Percentiles rank a stretch among this genome's conserved stretches.
phyloP scores from a whole-genome alignment of 345 rosid genomes.

The Dipteronia dyeriana region DNA sequence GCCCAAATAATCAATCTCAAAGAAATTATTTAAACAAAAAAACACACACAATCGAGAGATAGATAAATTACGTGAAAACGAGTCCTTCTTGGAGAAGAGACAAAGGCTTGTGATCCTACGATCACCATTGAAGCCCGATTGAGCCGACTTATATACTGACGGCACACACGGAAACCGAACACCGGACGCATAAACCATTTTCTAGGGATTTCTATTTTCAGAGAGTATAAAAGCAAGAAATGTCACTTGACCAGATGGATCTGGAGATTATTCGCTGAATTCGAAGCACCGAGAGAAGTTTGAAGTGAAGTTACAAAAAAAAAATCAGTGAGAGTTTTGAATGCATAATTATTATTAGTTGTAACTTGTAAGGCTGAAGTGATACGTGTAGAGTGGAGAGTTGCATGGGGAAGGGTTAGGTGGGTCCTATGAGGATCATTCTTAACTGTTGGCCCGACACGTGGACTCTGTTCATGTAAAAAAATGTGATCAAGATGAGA shows the following conservation, averaged over 20 bases:
- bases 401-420: conserved; percentile 35
- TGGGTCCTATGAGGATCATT: conserved; percentile 36
- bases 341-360: neutral
- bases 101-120: conserved; percentile 45
- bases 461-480: neutral
- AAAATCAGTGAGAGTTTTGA: neutral
- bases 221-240: neutral
- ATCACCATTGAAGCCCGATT: conserved; percentile 51
- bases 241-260: conserved; percentile 16
- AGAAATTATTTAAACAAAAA: neutral
- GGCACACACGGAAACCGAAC: conserved; percentile 51
- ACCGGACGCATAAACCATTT: conserved; percentile 71
- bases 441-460: neutral
- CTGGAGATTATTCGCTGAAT: conserved; percentile 13
- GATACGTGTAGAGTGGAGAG: conserved; percentile 53
- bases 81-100: conserved; percentile 48
- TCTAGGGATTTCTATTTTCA: neutral
- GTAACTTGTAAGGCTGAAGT: neutral
- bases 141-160: conserved; percentile 37
- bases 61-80: conserved; percentile 48
- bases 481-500: neutral
- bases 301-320: neutral
- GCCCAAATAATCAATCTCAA: neutral
- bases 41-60: neutral
- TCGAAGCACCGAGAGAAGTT: conserved; percentile 28